Base-by-base conservation (phyloP, 73 alveolate genomes). In the Paramecium caudatum region DNA sequence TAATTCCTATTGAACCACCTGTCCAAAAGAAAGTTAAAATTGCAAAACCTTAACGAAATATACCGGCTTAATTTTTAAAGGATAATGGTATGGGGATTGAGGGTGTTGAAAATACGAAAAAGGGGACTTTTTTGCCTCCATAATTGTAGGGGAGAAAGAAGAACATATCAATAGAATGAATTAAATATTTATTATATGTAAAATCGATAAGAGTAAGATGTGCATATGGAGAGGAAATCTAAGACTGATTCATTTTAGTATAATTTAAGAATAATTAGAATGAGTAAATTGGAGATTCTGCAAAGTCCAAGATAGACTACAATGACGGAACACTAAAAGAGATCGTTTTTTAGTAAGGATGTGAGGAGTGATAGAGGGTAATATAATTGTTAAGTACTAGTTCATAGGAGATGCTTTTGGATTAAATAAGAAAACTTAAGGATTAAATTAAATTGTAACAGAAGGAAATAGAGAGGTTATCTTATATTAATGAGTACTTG, bases 381-480 rank as follows among this genome's bases (percentile, higher is more conserved):
- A 43, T 27, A 27, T 23, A 37, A 5, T 55, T 23, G 0, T 2
- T 23, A 55, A 10, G 45, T 55, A 55, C 23, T 55, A 7, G 3
- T 9, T 21, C 36, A 55, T 27, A 55, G 23, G 80, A 55, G 32
- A 55, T 3, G 3, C 23, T 55, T 37, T 16, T 55, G 12, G 80
- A 55, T 10, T 3, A 55, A 8, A 68, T 68, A 4, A 68, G 84
- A 68, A 68, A 23, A 68, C 34, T 68, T 5, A 34, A 68, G 15
- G 84, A 68, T 5, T 27, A 68, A 9, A 33, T 68, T 3, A 34
- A 32, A 34, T 68, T 68, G 15, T 13, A 68, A 37, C 16, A 68
- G 50, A 68, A 68, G n/a, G 84, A 68, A 8, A 68, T 68, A 8
- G 25, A 68, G 15, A 32, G 84, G 34, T 68, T 68, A 34, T n/a